phyloP scores from a whole-genome alignment of 129 eudicot genomes.

The Sambucus nigra region DNA sequence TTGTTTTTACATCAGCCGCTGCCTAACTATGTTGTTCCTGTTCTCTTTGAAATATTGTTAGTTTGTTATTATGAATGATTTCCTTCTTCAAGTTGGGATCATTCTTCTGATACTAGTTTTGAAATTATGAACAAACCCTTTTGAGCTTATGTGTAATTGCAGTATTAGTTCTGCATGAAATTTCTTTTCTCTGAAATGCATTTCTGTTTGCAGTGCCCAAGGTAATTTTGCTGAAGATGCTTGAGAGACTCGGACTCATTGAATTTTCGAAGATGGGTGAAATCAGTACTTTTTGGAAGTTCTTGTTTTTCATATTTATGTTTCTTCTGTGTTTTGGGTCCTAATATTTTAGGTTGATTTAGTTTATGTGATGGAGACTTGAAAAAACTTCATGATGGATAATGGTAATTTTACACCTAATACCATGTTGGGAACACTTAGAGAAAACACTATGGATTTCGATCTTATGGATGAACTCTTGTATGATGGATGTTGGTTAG shows the following conservation, averaged over 20 bases:
- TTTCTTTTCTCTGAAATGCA: conserved; percentile 15
- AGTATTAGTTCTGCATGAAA: background rate
- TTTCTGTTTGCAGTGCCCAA: conserved; percentile 18
- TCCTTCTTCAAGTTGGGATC: too few species aligned
- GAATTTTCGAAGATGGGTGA: conserved; percentile 24
- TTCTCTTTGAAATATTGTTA: too few species aligned
- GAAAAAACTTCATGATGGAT: conserved; percentile 17
- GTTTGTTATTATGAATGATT: background rate
- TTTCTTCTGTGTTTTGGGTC: conserved; percentile 33
- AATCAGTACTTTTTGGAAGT: conserved; percentile 26
- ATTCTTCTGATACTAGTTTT: too few species aligned
- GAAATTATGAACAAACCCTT: too few species aligned
- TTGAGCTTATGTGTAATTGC: background rate
- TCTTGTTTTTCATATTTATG: conserved; percentile 26
- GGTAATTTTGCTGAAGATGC: conserved; percentile 19
- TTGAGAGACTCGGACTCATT: conserved; percentile 15
- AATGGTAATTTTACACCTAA: conserved; percentile 24
- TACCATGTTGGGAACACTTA: conserved; percentile 15
- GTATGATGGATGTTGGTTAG: conserved; percentile 51
- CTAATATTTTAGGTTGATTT: conserved; percentile 9
- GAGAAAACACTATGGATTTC: conserved; percentile 17
- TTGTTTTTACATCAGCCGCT: background rate
- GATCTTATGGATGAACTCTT: conserved; percentile 39
- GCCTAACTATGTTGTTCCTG: background rate
- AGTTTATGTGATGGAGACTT: conserved; percentile 3